Conservation (phyloP, 2,329 filamentous ascomycete genomes). For the Neurospora sp. region DNA sequence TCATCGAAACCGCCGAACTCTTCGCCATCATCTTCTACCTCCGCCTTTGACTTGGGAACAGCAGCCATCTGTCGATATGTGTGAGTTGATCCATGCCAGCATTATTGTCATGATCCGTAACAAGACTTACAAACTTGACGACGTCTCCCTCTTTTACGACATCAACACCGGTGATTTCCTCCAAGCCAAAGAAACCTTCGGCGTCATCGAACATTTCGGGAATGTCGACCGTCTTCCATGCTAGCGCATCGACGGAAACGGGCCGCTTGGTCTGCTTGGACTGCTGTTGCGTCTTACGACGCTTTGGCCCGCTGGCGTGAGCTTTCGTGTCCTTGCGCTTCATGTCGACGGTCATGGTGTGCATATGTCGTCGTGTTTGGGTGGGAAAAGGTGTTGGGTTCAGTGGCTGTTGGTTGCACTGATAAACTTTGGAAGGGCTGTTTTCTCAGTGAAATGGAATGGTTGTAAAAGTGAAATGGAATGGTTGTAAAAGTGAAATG, state of each 20-base stretch:
- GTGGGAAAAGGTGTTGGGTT: neutral
- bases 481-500: conserved; percentile 5
- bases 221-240: conserved; percentile 51
- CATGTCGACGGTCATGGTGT: conserved; percentile 13
- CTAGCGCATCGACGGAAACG: conserved; percentile 37
- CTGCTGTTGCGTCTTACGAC: conserved; percentile 14
- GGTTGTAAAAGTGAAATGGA: neutral
- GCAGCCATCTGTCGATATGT: conserved; percentile 19
- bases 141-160: conserved; percentile 57
- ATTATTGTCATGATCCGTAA: neutral
- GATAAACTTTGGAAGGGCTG: neutral
- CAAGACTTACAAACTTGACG: conserved; percentile 42
- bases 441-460: neutral
- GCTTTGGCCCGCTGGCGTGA: conserved; percentile 13
- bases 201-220: conserved; percentile 76
- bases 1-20: conserved; percentile 26
- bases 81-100: conserved; percentile 8
- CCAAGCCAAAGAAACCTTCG: conserved; percentile 86
- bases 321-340: conserved; percentile 20
- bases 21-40: conserved; percentile 17
- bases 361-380: neutral
- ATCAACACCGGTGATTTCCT: conserved; percentile 86
- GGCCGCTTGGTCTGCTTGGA: conserved; percentile 27
- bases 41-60: conserved; percentile 10
- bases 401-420: neutral